Percentiles rank a stretch among this genome's conserved stretches.
Conservation (phyloP, 2,329 filamentous ascomycete species). For the Oidium heveae region DNA sequence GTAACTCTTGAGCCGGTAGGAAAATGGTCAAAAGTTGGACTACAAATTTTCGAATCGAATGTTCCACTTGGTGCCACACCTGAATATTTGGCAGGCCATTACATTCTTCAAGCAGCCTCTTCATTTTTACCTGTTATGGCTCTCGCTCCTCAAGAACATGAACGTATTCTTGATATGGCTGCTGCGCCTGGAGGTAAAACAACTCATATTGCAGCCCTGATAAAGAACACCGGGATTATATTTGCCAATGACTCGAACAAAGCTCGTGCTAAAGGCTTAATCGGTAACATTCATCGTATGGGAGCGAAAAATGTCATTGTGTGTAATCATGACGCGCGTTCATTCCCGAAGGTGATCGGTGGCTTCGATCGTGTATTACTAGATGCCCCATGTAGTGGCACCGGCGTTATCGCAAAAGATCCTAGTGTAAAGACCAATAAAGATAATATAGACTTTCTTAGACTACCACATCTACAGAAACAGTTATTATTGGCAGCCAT, state of each 20-base stretch:
- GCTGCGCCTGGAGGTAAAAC: conserved; percentile 91
- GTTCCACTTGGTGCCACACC: conserved; percentile 69
- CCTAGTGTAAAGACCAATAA: conserved; percentile 96
- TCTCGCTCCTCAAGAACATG: conserved; percentile 73
- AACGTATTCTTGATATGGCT: conserved; percentile 80
- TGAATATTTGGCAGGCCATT: conserved; percentile 91
- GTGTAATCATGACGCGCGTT: conserved; percentile 81
- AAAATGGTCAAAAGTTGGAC: conserved; percentile 94
- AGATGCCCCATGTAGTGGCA: conserved; percentile 87
- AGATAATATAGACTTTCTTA: conserved; percentile 81
- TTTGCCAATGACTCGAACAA: conserved; percentile 96
- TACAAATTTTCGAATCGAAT: conserved; percentile 84
- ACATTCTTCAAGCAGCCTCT: conserved; percentile 89
- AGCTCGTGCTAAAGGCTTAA: conserved; percentile 78
- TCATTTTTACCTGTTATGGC: conserved; percentile 98
- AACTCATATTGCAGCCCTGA: conserved; percentile 83
- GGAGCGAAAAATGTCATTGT: conserved; percentile 87
- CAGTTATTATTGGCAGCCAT: conserved; percentile 82
- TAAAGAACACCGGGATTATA: conserved; percentile 90
- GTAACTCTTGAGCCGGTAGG: conserved; percentile 91
- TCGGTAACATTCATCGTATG: conserved; percentile 89
- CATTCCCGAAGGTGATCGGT: conserved; percentile 83
- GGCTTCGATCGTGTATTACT: conserved; percentile 88
- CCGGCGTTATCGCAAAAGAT: conserved; percentile 93
- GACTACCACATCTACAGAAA: conserved; percentile 82